phyloP scores from a whole-genome alignment of 2,329 filamentous ascomycete species.

The Diplodia sapinea region DNA sequence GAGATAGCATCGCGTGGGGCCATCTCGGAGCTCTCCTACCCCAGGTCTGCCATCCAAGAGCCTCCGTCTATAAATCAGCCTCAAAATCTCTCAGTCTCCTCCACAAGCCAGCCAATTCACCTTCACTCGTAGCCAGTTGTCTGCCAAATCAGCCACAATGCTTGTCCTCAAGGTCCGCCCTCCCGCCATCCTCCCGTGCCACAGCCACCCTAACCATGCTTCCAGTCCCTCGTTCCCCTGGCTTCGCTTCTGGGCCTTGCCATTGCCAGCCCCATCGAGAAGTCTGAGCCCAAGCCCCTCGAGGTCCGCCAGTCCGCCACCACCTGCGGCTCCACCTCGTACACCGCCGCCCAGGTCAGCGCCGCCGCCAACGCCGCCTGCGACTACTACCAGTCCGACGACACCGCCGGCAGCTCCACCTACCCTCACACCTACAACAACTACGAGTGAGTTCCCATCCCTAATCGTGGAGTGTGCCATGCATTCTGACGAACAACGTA shows the following conservation, averaged over 20 bases:
- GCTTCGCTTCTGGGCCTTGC: conserved; percentile 33
- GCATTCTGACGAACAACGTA: background rate
- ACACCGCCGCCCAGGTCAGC: conserved; percentile 57
- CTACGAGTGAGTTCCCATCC: conserved; percentile 52
- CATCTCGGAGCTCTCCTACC: conserved; percentile 23
- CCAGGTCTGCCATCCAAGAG: conserved; percentile 3
- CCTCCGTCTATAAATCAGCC: background rate
- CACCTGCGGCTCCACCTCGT: conserved; percentile 61
- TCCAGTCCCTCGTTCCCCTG: conserved; percentile 29
- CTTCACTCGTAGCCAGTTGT: background rate
- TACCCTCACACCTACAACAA: conserved; percentile 68
- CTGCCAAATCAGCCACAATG: background rate
- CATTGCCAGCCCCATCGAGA: conserved; percentile 35
- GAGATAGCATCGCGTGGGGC: conserved; percentile 9
- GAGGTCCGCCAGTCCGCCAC: conserved; percentile 54
- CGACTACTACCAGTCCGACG: conserved; percentile 54
- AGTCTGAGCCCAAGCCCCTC: conserved; percentile 33
- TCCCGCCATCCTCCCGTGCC: conserved; percentile 13
- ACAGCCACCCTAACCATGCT: conserved; percentile 11
- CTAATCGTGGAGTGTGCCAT: background rate
- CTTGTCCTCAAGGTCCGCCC: conserved; percentile 19
- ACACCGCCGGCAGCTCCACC: conserved; percentile 47
- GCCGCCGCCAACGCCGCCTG: conserved; percentile 60
- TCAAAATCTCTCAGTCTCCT: background rate
- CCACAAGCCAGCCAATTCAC: background rate